These are phyloP conservation scores for Ichthyophonus hoferi DNA, from an alignment of 208 protist genomes.

Conservation along the genomic window DNA sequence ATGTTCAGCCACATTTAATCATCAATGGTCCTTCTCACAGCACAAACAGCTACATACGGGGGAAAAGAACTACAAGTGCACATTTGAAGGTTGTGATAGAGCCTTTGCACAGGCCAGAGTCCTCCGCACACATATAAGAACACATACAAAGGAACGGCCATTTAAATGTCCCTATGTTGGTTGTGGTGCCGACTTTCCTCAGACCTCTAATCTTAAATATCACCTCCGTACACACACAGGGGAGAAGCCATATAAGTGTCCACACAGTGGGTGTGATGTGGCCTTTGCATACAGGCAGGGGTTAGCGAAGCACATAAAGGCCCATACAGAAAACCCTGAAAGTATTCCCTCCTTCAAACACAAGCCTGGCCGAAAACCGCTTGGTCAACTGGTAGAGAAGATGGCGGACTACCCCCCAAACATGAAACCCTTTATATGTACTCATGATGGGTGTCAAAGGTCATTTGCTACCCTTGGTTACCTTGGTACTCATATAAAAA, in stretches of 20 bases:
- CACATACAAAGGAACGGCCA: background rate
- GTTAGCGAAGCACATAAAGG: background rate
- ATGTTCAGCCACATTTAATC: too few relatives aligned
- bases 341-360: background rate
- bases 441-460: background rate
- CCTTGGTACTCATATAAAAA: too few relatives aligned
- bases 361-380: background rate
- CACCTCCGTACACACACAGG: conserved; percentile 42
- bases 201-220: background rate
- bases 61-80: background rate
- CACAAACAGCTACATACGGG: too few relatives aligned
- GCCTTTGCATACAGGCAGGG: background rate
- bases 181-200: background rate
- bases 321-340: background rate
- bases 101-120: background rate
- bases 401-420: background rate
- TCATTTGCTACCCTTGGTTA: too few relatives aligned
- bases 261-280: background rate
- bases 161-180: background rate
- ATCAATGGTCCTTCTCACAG: too few relatives aligned
- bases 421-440: background rate
- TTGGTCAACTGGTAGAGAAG: background rate
- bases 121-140: background rate
- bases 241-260: conserved; percentile 22
- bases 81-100: background rate